phyloP scores from a whole-genome alignment of 371 early-diverging fungal genomes.

The Basidiobolus meristosporus region DNA sequence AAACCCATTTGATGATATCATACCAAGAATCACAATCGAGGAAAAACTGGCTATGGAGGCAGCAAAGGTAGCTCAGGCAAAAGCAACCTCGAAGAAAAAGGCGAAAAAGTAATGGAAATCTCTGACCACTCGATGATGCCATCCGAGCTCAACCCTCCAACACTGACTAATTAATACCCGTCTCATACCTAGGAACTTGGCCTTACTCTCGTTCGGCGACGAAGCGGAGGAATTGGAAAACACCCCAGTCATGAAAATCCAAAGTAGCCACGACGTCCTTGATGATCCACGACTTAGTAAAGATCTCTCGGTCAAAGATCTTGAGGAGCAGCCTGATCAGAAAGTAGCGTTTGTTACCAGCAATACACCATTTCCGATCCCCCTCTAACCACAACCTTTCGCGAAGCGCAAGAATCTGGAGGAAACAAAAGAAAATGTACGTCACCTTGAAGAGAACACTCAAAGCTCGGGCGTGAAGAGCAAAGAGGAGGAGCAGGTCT shows the following conservation, averaged over 20 bases:
- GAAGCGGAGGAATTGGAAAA: conserved; percentile 25
- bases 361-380: no score
- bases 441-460: conserved; percentile 5
- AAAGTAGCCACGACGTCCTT: conserved; percentile 61
- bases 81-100: no score
- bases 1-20: conserved; percentile 87
- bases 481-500: conserved; percentile 8
- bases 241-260: conserved; percentile 17
- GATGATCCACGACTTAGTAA: conserved; percentile 28
- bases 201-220: conserved; percentile 76
- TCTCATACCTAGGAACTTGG: conserved; percentile 26
- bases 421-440: neutral
- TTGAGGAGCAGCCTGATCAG: conserved; percentile 1
- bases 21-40: conserved; percentile 48
- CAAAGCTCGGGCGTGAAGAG: conserved; percentile 5
- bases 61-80: no score
- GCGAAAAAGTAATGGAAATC: no score
- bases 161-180: no score
- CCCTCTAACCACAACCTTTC: no score
- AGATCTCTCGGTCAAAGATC: conserved; percentile 10
- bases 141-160: no score
- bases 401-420: no score
- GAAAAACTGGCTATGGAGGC: conserved; percentile 14
- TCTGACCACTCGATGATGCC: no score
- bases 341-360: no score